Percentiles rank a stretch among this genome's conserved stretches.
These are phyloP conservation scores for Talaromyces borbonicus DNA, from an alignment of 495 filamentous ascomycete genomes.

Conservation along the genomic window DNA sequence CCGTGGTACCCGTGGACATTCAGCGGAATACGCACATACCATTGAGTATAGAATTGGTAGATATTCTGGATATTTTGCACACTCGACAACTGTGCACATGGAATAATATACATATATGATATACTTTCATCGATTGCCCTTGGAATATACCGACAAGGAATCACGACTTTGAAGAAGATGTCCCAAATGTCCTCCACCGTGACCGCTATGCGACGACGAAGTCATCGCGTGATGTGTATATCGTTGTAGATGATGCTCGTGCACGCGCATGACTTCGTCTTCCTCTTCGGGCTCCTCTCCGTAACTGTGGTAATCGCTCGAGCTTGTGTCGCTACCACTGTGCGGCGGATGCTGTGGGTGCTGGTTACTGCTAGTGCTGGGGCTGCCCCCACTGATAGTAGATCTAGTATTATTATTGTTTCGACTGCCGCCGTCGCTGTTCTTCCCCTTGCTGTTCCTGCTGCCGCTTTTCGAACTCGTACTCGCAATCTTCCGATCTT, in stretches of 20 bases:
- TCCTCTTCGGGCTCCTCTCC: constrained; percentile 2
- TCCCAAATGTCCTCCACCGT: neutral
- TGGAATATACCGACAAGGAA: neutral
- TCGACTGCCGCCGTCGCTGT: constrained; percentile 17
- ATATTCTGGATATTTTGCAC: too few species aligned
- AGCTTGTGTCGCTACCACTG: constrained; percentile 1
- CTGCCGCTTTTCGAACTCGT: constrained; percentile 17
- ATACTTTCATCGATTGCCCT: constrained; percentile 1
- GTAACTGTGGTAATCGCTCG: constrained; percentile 3
- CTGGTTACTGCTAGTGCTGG: neutral
- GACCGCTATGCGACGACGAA: neutral
- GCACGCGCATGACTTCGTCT: constrained; percentile 1
- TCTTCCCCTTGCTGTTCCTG: constrained; percentile 11
- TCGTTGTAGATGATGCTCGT: neutral
- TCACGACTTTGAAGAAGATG: neutral
- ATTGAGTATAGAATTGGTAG: too few species aligned
- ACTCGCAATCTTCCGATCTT: constrained; percentile 50
- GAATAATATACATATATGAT: neutral
- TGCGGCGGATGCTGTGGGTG: neutral
- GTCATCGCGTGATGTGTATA: neutral
- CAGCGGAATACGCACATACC: too few species aligned
- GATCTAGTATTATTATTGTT: constrained; percentile 24
- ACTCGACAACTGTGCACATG: too few species aligned
- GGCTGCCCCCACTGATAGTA: neutral
- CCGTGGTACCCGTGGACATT: too few species aligned